Evolutionary conservation across 2,329 filamentous ascomycete genomes (phyloP), one percentile per base, ranked within the genome.

Genomic region (Penicillium sp.): DNA sequence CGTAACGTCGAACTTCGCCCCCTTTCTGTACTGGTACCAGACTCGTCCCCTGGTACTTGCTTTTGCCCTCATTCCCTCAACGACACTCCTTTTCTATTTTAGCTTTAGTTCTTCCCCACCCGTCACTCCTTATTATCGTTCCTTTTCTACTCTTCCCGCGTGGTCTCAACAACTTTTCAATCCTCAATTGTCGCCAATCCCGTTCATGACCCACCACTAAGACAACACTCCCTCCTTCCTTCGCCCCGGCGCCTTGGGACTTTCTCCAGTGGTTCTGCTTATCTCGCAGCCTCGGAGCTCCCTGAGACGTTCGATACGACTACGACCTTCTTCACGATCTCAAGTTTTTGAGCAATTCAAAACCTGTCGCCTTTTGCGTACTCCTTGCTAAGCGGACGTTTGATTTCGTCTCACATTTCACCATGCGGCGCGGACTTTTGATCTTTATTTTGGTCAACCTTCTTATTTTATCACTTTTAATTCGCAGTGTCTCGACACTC

Each of bases 401-500:
- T 1, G 7, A 13, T 29, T 19, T 6, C 46, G 14, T 37, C 33
- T 24, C 11, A 24, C 33, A 9, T 22, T n/a, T 62, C 75, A 80
- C 62, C 57, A 88, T 88, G 85, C 81, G 84, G 65, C 81, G 81
- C 75, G 82, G 82, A 69, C 75, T 86, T 57, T 67, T 86, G 56
- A 79, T 88, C 68, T 89, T 88, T 75, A 75, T 90, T 53, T 66
- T 90, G 57, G 79, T 86, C 72, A 89, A 88, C 70, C 69, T 88
- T 50, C 62, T 86, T 58, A 79, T 91, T 61, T 73, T 91, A 63
- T 79, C 80, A 50, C 83, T 88, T 69, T 80, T 90, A 37, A 75
- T 91, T 31, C 82, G 86, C 75, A 82, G 80, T 60, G 86, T 90
- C 68, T 90, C 86, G 76, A 90, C 87, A 9, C 81, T 92, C 35